These are phyloP conservation scores for Hypomyces rosellus DNA, from an alignment of 2,329 filamentous ascomycete species.

Conservation along the genomic window DNA sequence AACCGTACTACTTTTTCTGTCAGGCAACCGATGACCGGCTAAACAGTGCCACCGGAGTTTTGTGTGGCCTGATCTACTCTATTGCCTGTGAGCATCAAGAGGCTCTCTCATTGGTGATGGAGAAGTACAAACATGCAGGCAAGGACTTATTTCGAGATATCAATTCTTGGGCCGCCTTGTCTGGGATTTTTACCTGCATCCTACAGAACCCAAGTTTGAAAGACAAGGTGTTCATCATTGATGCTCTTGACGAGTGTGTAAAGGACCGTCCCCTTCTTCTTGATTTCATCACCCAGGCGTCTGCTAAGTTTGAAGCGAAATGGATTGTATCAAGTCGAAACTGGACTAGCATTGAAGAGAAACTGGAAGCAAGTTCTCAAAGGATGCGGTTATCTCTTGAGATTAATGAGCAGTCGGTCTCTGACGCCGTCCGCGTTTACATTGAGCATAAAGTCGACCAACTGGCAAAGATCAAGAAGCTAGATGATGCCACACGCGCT, in stretches of 20 bases:
- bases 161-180: conserved; percentile 32
- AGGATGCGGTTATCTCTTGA: conserved; percentile 28
- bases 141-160: background rate
- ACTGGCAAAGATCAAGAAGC: conserved; percentile 17
- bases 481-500: conserved; percentile 5
- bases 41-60: too few relatives aligned
- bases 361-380: conserved; percentile 16
- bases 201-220: conserved; percentile 28
- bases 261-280: background rate
- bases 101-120: too few relatives aligned
- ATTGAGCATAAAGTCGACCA: conserved; percentile 28
- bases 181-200: conserved; percentile 32
- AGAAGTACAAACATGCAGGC: too few relatives aligned
- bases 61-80: too few relatives aligned
- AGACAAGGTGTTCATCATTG: conserved; percentile 31
- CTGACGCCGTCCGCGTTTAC: conserved; percentile 30
- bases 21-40: too few relatives aligned
- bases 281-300: conserved; percentile 1
- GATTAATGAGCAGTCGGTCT: conserved; percentile 28
- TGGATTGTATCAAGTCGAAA: conserved; percentile 42
- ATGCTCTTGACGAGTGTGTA: conserved; percentile 38
- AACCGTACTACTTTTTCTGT: too few relatives aligned
- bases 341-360: conserved; percentile 27
- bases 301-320: conserved; percentile 24
- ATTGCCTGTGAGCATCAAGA: too few relatives aligned